These are phyloP conservation scores for Penicillium psychrofluorescens DNA, from an alignment of 495 filamentous ascomycete genomes.

Conservation along the genomic window DNA sequence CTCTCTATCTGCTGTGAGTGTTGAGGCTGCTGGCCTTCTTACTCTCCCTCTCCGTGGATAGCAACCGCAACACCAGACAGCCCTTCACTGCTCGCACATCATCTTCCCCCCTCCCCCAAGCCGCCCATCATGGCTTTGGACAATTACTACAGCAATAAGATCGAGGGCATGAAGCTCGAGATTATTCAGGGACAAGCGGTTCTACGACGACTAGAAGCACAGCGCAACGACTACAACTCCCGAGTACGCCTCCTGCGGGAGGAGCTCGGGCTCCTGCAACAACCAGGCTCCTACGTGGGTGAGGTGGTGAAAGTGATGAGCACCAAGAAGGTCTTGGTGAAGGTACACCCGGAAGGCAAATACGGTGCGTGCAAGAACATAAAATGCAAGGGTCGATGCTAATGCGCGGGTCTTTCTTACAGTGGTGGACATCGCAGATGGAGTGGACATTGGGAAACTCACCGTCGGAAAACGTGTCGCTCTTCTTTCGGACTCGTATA, in stretches of 20 bases:
- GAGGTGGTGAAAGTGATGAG: conserved; percentile 99
- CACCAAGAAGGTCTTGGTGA: conserved; percentile 98
- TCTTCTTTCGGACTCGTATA: conserved; percentile 91
- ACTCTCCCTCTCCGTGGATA: neutral
- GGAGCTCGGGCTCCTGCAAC: conserved; percentile 92
- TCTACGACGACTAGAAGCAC: conserved; percentile 88
- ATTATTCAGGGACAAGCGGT: conserved; percentile 98
- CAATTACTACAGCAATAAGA: conserved; percentile 99
- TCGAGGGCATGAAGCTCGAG: conserved; percentile 99
- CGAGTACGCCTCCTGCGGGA: conserved; percentile 90
- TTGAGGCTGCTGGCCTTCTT: neutral
- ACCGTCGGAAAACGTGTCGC: conserved; percentile 97
- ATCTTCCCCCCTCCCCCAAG: conserved; percentile 15
- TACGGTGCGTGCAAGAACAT: conserved; percentile 64
- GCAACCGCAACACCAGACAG: neutral
- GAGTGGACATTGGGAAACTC: conserved; percentile 89
- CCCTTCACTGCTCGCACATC: conserved; percentile 14
- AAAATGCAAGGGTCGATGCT: neutral
- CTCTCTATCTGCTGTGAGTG: neutral
- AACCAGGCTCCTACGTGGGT: conserved; percentile 96
- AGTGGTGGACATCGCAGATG: conserved; percentile 97
- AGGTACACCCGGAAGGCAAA: conserved; percentile 99
- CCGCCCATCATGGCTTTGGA: conserved; percentile 77
- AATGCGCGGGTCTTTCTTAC: conserved; percentile 10
- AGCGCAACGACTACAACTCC: conserved; percentile 99